A percentile compares a stretch with the other conserved stretches of the same genome.
phyloP scores from a whole-genome alignment of 805 yeast species.

The Yamadazyma insecticola region DNA sequence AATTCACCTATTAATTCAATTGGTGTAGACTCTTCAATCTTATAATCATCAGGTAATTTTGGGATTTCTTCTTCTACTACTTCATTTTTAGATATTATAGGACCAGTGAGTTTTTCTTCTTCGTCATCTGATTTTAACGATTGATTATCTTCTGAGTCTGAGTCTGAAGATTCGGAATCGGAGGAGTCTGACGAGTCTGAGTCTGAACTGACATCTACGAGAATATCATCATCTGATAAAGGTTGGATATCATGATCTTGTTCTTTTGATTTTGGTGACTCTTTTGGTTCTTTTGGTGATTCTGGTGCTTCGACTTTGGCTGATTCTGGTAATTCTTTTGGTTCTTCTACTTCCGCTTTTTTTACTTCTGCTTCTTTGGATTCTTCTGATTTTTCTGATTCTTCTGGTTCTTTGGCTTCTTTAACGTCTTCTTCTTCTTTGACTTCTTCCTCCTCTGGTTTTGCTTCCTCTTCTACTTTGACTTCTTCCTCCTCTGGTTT shows the following conservation, averaged over 20 bases:
- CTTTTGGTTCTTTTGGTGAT: not conserved
- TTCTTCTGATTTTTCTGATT: not conserved
- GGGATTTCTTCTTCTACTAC: conserved; percentile 63
- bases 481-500: too few species aligned
- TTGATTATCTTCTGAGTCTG: conserved; percentile 19
- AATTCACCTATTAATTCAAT: conserved; percentile 71
- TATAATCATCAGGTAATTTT: conserved; percentile 60
- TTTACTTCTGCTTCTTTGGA: not conserved
- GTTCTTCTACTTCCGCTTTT: not conserved
- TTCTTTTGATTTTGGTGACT: conserved; percentile 1
- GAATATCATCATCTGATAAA: conserved; percentile 27
- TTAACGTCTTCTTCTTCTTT: not conserved
- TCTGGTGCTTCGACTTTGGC: not conserved
- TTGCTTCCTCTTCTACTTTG: too few species aligned
- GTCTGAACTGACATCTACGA: conserved; percentile 12
- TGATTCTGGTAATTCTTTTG: not conserved
- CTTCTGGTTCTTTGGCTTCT: not conserved
- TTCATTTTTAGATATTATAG: conserved; percentile 79
- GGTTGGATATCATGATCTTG: conserved; percentile 8
- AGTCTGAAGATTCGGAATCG: conserved; percentile 8
- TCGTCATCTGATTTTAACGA: conserved; percentile 46
- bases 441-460: not conserved
- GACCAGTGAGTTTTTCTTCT: conserved; percentile 47
- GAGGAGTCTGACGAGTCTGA: conserved; percentile 10
- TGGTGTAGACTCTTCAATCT: conserved; percentile 54